Evolutionary conservation across 306 rosid species (phyloP), one percentile per base, ranked within the genome.

Genomic region (Dalbergia cultrata): DNA sequence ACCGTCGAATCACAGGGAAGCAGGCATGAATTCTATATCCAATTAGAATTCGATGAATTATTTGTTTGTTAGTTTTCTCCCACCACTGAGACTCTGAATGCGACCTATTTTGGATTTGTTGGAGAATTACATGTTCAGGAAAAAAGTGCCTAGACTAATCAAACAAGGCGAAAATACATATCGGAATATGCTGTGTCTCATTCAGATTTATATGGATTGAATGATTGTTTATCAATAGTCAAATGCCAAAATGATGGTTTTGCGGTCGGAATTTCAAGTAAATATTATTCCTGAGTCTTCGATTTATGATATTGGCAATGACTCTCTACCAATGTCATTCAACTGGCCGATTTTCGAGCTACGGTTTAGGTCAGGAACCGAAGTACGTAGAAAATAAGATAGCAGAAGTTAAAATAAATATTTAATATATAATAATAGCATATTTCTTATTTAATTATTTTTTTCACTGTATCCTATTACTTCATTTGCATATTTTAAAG

Each of bases 11-110:
- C 78, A 60, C 78, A 26, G 2, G 52, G 45, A 75, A 64, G 74
- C 45, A 68, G 66, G 75, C 80, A 60, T 63, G 69, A 65, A 70
- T 78, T 84, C 54, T 69, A 13, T 44, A 61, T 52, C 76, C 75
- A 78, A 74, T 39, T 77, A 60, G 12, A 72, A 59, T 81, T 53
- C 33, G 31, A 10, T 47, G 22, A 53, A 63, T 65, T 71, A 62
- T 63, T 54, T 63, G 74, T 70, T 22, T 31, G 45, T 75, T 66
- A 53, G 44, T 67, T 18, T 68, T 62, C 17, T 6, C 57, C 7
- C 64, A 44, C 81, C 83, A 83, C 77, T 58, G 0, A 82, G 17
- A 70, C 21, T 19, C 78, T 76, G 68, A 74, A 56, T 75, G 77
- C 26, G 70, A 85, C 79, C 67, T 78, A 68, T 74, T 61, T 54